These are phyloP conservation scores for Juncus inflexus DNA, from an alignment of 176 grass and related monocot species.

Conservation along the genomic window DNA sequence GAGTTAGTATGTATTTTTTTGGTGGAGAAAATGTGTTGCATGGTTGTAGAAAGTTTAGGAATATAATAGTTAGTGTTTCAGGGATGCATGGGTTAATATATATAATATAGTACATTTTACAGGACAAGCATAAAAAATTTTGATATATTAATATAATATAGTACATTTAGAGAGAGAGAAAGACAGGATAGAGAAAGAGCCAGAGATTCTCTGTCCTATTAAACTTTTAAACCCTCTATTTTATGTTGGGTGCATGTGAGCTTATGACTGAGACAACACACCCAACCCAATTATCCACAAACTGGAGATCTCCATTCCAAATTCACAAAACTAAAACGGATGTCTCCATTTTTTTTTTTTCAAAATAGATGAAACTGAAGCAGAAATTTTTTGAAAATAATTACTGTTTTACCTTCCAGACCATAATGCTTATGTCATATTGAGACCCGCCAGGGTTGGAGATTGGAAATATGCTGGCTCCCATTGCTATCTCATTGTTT, in stretches of 20 bases:
- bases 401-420: constrained; percentile 68
- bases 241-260: not conserved
- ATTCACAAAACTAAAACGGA: no score
- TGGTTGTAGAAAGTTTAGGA: not conserved
- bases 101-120: not conserved
- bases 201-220: constrained; percentile 41
- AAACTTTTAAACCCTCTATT: not conserved
- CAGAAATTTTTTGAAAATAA: not conserved
- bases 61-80: not conserved
- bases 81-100: not conserved
- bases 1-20: not conserved
- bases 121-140: not conserved
- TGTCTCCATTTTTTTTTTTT: no score
- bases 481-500: constrained; percentile 88
- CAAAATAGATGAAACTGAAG: not conserved
- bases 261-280: no score
- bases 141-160: no score
- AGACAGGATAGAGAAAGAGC: constrained; percentile 49
- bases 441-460: constrained; percentile 69
- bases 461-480: constrained; percentile 78
- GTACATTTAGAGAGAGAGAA: constrained; percentile 11
- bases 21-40: not conserved
- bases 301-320: no score
- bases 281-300: no score
- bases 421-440: constrained; percentile 80